Evolutionary conservation across 2,329 filamentous ascomycete species (phyloP), one percentile per base, ranked within the genome.

Genomic region (Pseudocercospora vitis): DNA sequence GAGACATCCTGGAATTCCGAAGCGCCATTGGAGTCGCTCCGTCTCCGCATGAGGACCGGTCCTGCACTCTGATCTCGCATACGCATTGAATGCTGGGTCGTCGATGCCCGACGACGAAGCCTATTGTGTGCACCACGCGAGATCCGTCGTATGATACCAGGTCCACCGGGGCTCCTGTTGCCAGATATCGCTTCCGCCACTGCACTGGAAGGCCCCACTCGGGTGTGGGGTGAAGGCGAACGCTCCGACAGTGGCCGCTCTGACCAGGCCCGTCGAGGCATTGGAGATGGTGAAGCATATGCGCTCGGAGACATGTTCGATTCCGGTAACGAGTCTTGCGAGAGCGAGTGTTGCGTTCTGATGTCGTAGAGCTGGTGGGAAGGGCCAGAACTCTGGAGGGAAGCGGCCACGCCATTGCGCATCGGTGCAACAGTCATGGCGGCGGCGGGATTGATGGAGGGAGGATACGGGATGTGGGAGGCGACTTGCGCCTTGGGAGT

Each of bases 41-140:
- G 85, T 53, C 90, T 82, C 58, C 92, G 85, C 71, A 95, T 83
- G 48, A 96, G 88, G 52, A 91, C 87, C 1, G 94, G 94, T 0
- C 94, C 94, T 21, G 91, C 86, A 68, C 91, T 96, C 57, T 88
- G 86, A 67, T 96, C 91, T 35, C 91, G 85, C 68, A 87, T 89
- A 4, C 73, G 69, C 56, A 85, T 84, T 16, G 87, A 82, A 39
- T 87, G 82, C 1, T 86, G n/a, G n/a, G n/a, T 86, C 2, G 89
- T 91, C 12, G 89, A 95, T 57, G 87, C 86, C 57, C 91, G 82
- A 58, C 91, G 84, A 56, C 86, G 81, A 70, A 78, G 86, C 73
- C 80, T 85, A 71, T 83, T 86, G 42, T 83, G 84, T 4, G 91
- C 89, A 57, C 87, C 85, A 63, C 88, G 89, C 26, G 94, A 97